Evolutionary conservation across 805 yeast genomes (phyloP), one percentile per base, ranked within the genome.

Genomic region (Ogataea pilisensis): DNA sequence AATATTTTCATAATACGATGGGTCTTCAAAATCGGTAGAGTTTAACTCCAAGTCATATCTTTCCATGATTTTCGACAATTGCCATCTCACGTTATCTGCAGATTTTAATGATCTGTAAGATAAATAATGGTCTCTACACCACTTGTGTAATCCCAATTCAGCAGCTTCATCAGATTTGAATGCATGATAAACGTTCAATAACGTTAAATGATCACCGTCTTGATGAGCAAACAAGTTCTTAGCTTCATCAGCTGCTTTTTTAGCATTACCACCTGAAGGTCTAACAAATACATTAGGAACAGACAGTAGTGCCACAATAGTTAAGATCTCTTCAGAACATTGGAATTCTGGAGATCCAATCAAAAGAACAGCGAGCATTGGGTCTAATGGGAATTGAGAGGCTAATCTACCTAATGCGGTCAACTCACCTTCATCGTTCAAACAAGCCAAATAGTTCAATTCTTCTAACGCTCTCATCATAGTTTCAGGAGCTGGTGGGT

Each of bases 381-480:
- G 99, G 63, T 91, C 98, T 50, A 91, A 69, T 35, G 99, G 99
- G 74, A 93, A 91, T 50, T 84, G 82, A 1, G 96, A 87, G 1
- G 96, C 95, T 55, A 83, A 62, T 53, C 96, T 75, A 44, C 99
- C 99, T 46, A 91, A 69, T 1, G 93, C 76, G 0, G 98, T 93
- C 51, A 91, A 68, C 40, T 84, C 82, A 45, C 98, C 99, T 35
- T 88, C 91, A 60, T 93, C 96, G 51, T 87, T 86, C 39, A 91
- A 73, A 68, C 97, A 93, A 18, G 84, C 82, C 46, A 91, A 70
- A 60, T 88, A 93, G 60, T 93, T 90, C 56, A 91, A 73, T 63
- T 91, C 99, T 64, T 91, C 99, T 48, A 91, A 70, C 0, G 98
- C 98, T 61, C 99, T 76, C 99, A 93, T 93, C 99, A 91, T 93